Conservation (phyloP, 345 rosid genomes). For the Acer yangbiense region DNA sequence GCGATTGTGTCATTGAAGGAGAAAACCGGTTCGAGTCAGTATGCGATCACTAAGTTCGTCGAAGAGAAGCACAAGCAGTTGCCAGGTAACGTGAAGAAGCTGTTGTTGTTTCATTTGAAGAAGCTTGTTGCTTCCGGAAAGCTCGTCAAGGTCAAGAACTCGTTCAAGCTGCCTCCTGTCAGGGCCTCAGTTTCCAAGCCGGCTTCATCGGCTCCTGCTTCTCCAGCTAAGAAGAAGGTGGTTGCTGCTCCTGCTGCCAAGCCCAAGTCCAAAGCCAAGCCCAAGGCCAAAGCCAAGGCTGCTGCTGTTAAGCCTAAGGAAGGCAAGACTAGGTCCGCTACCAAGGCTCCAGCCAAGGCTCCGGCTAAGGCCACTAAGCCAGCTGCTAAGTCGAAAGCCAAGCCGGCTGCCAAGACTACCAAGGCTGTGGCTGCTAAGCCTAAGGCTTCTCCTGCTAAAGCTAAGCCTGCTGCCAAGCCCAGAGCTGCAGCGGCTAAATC, state of each 20-base stretch:
- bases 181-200: slow-evolving; percentile 40
- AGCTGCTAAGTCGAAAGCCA: slow-evolving; percentile 32
- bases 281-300: slow-evolving; percentile 30
- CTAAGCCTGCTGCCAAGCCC: slow-evolving; percentile 46
- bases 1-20: slow-evolving; percentile 74
- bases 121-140: slow-evolving; percentile 66
- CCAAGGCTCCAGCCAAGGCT: slow-evolving; percentile 17
- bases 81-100: slow-evolving; percentile 64
- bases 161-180: slow-evolving; percentile 65
- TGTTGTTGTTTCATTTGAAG: slow-evolving; percentile 63
- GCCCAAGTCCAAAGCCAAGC: slow-evolving; percentile 43
- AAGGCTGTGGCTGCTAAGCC: slow-evolving; percentile 37
- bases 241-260: slow-evolving; percentile 21
- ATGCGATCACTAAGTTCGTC: slow-evolving; percentile 76
- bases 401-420: slow-evolving; percentile 29
- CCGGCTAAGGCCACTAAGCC: slow-evolving; percentile 2
- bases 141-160: slow-evolving; percentile 69
- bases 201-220: slow-evolving; percentile 7
- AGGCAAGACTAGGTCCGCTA: slow-evolving; percentile 22
- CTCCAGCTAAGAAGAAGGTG: slow-evolving; percentile 46
- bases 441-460: slow-evolving; percentile 48
- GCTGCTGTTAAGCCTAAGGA: slow-evolving; percentile 28
- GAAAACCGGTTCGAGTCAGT: slow-evolving; percentile 86
- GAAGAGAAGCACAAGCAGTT: slow-evolving; percentile 77
- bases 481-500: slow-evolving; percentile 36